Conservation (phyloP, 495 filamentous ascomycete species). For the Aspergillus homomorphus region DNA sequence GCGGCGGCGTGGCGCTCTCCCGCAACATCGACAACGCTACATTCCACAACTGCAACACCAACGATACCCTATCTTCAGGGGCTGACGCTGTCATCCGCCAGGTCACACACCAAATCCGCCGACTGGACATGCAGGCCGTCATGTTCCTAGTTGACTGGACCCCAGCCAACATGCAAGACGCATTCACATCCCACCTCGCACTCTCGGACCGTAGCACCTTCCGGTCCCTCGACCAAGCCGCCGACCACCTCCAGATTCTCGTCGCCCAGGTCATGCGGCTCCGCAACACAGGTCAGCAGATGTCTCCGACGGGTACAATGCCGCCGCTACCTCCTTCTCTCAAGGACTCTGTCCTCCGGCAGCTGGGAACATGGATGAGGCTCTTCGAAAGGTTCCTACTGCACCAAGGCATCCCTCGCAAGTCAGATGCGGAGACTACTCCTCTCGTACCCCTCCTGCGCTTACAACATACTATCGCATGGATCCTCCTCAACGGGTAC, state of each 20-base stretch:
- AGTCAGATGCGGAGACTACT: slow-evolving; percentile 3
- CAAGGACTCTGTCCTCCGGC: slow-evolving; percentile 6
- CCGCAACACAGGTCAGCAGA: slow-evolving; percentile 8
- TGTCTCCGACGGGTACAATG: slow-evolving; percentile 11
- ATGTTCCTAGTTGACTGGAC: slow-evolving; percentile 13
- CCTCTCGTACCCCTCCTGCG: slow-evolving; percentile 9
- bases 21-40: slow-evolving; percentile 5
- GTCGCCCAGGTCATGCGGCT: slow-evolving; percentile 12
- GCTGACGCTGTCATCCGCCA: slow-evolving; percentile 7
- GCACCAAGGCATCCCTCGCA: slow-evolving; percentile 6
- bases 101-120: slow-evolving; percentile 10
- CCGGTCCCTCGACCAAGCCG: slow-evolving; percentile 12
- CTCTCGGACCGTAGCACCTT: slow-evolving; percentile 2
- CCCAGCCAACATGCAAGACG: neutral
- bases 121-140: slow-evolving; percentile 12
- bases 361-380: slow-evolving; percentile 7
- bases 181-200: neutral
- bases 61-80: slow-evolving; percentile 4
- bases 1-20: slow-evolving; percentile 11
- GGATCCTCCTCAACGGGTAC: slow-evolving; percentile 23
- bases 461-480: slow-evolving; percentile 27
- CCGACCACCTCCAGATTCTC: slow-evolving; percentile 12
- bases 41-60: neutral
- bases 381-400: slow-evolving; percentile 8
- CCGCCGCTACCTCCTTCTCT: slow-evolving; percentile 8